Evolutionary conservation across 2,329 filamentous ascomycete genomes (phyloP), one percentile per base, ranked within the genome.

Genomic region (Beauveria sp.): DNA sequence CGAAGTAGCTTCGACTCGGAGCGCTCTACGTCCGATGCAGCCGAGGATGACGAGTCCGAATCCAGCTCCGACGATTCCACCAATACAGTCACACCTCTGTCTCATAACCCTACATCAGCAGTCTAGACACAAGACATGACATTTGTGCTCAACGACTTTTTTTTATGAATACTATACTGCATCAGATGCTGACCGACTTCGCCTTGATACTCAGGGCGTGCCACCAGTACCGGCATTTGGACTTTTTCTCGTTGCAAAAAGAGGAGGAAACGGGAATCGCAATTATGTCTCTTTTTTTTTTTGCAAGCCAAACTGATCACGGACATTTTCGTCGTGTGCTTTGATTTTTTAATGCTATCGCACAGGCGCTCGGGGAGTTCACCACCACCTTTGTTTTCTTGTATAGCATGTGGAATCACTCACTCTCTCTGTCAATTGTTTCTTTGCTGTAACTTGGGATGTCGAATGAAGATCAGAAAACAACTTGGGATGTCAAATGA

Each of bases 91-190:
- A 62, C 52, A 20, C 60, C 60, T 24, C 9, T 46, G 20, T 24
- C 60, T 20, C 58, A 60, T n/a, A 55, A 45, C 24, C 38, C 24
- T 45, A 20, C 43, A 18, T 24, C 52, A 12, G 45, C 43, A 50
- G 34, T 34, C 24, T 56, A 48, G 50, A 34, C 12, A 31, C 34
- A 42, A 31, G 24, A 46, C 34, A 26, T 38, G 26, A 34, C 46
- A 22, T 24, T 24, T 18, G 26, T 20, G 34, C n/a, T 34, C n/a
- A 62, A 62, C 52, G 53, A 57, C 60, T 26, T n/a, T 46, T 52
- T 40, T 54, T 62, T 38, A 62, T 38, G 60, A 62, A 62, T 51
- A 57, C 57, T 57, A 24, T 51, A 51, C 46, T 57, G 53, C 53
- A 55, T 62, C 26, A n/a, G 60, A 56, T 56, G 60, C 42, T 49